Evolutionary conservation across 352 stramenopile genomes (phyloP).

Genomic region (Phytopythium oedochilum): DNA sequence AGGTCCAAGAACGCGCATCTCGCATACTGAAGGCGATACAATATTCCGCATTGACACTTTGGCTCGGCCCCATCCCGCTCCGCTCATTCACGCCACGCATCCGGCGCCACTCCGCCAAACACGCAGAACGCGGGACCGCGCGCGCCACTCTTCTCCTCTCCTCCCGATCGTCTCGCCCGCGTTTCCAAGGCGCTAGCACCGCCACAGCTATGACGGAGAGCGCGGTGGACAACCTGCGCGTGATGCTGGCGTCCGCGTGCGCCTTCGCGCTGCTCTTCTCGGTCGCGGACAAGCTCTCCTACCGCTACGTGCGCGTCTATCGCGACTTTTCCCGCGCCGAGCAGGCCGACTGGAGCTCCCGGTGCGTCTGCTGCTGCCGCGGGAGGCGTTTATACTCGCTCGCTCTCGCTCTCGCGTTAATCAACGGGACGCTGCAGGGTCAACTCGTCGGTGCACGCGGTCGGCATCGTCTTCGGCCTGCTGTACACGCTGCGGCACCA

Average conservation of each 20-base stretch:
- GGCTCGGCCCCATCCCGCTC: no score
- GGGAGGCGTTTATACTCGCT: not conserved
- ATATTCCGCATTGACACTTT: no score
- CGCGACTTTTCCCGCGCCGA: constrained; percentile 63
- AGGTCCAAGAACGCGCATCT: not conserved
- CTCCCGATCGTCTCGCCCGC: no score
- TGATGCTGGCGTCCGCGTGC: constrained; percentile 47
- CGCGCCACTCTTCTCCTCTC: no score
- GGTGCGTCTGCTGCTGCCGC: constrained; percentile 24
- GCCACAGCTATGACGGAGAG: constrained; percentile 1
- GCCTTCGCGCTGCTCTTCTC: constrained; percentile 60
- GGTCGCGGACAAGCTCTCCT: constrained; percentile 41
- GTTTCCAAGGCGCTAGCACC: no score
- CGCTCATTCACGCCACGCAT: no score
- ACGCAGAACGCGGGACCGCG: not conserved
- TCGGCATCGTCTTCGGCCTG: constrained; percentile 60
- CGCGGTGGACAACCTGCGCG: constrained; percentile 24
- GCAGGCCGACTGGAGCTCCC: constrained; percentile 77
- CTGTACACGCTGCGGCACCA: constrained; percentile 54
- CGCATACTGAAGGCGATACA: not conserved
- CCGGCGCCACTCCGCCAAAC: not conserved
- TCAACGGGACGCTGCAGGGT: constrained; percentile 35
- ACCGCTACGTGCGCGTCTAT: constrained; percentile 54
- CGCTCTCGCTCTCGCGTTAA: constrained; percentile 3
- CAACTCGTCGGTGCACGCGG: constrained; percentile 76